phyloP scores from a whole-genome alignment of 1,139 yeast species.

The Nakaseomyces bracarensis region DNA sequence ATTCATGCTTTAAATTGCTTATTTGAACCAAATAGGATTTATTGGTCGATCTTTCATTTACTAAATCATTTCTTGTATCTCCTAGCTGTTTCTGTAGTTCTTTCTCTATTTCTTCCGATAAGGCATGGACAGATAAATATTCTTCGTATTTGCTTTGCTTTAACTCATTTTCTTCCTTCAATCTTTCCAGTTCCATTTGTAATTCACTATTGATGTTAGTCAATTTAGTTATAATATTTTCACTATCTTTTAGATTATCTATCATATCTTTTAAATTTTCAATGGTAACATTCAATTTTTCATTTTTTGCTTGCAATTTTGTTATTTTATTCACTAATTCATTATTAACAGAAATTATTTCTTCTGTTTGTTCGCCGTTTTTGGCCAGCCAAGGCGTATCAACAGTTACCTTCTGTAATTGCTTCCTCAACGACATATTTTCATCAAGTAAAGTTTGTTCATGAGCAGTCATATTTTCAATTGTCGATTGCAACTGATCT shows the following conservation, averaged over 20 bases:
- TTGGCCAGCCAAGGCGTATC: conserved; percentile 28
- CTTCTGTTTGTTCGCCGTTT: conserved; percentile 10
- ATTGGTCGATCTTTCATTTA: not conserved
- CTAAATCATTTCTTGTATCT: conserved; percentile 24
- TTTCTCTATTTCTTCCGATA: conserved; percentile 39
- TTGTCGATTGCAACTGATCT: conserved; percentile 35
- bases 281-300: conserved; percentile 37
- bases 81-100: conserved; percentile 44
- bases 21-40: conserved; percentile 7
- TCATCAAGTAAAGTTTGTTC: conserved; percentile 17
- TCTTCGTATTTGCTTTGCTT: not conserved
- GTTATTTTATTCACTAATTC: conserved; percentile 5
- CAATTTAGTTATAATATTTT: conserved; percentile 30
- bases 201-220: conserved; percentile 23
- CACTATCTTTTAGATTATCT: conserved; percentile 35
- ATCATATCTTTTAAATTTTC: conserved; percentile 42
- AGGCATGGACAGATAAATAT: not conserved
- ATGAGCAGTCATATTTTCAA: conserved; percentile 50
- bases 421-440: not conserved
- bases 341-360: conserved; percentile 1
- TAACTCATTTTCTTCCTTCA: not conserved
- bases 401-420: not conserved
- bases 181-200: not conserved
- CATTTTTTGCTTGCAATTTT: conserved; percentile 35
- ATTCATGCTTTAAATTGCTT: conserved; percentile 6